phyloP scores from a whole-genome alignment of 495 filamentous ascomycete species.

The Xanthoparmelia taractica region DNA sequence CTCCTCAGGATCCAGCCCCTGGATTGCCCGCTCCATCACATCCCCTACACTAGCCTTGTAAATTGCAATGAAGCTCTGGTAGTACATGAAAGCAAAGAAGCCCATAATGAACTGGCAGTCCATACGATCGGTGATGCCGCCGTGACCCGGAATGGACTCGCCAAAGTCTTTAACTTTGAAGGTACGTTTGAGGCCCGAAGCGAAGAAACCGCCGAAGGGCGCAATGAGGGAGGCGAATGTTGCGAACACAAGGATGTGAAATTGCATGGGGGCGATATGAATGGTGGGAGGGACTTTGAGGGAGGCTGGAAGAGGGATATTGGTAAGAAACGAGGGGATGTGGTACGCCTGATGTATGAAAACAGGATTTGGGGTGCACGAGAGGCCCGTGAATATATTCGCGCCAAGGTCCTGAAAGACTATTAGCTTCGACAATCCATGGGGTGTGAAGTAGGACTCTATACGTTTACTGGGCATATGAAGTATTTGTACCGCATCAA shows the following conservation, averaged over 20 bases:
- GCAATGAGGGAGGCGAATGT: slow-evolving; percentile 96
- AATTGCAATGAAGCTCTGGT: slow-evolving; percentile 90
- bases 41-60: slow-evolving; percentile 73
- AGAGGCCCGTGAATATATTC: slow-evolving; percentile 81
- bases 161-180: slow-evolving; percentile 99
- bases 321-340: slow-evolving; percentile 60
- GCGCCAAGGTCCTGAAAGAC: slow-evolving; percentile 68
- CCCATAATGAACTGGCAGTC: slow-evolving; percentile 99
- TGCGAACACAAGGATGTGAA: slow-evolving; percentile 85
- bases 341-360: slow-evolving; percentile 74
- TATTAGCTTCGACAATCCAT: background rate
- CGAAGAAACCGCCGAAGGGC: slow-evolving; percentile 98
- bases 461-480: slow-evolving; percentile 88
- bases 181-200: slow-evolving; percentile 92
- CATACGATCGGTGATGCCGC: slow-evolving; percentile 98
- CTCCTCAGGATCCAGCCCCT: slow-evolving; percentile 71
- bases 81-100: slow-evolving; percentile 97
- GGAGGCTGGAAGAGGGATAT: slow-evolving; percentile 28
- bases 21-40: slow-evolving; percentile 83
- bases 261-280: slow-evolving; percentile 80
- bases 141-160: slow-evolving; percentile 94
- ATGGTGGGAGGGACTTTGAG: slow-evolving; percentile 47
- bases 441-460: slow-evolving; percentile 15
- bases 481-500: slow-evolving; percentile 94
- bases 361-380: slow-evolving; percentile 88